Evolutionary conservation across 768 basidiomycete genomes (phyloP), one percentile per base, ranked within the genome.

Genomic region (Pholiota microspora): DNA sequence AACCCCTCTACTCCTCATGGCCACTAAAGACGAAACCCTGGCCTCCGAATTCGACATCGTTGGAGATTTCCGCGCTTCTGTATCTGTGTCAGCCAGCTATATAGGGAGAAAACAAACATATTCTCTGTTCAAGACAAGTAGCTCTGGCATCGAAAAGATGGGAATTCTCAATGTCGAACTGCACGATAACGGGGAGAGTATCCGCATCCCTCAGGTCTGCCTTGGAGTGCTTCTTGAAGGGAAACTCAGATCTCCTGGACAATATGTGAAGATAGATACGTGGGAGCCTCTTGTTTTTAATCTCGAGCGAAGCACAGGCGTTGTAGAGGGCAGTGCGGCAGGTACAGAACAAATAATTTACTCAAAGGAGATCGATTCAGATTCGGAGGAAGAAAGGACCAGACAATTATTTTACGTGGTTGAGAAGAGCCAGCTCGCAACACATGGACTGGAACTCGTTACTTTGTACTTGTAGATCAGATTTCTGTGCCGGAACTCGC

Each of bases 401-500:
- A 12, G 21, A 18, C 12, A 12, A 31, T 31, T 6, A 31, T 31
- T 6, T 12, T 31, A 31, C 12, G 29, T 31, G 29, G 29, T 31
- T 6, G 12, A 31, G 12, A 31, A 13, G 18, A 21, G 15, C 8
- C 8, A 24, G 8, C 32, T 49, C 16, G 16, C 9, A 36, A 34
- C 4, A 9, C 32, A 49, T 21, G 49, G 49, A 12, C 21, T 49
- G 32, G n/a, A 49, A 29, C 49, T 49, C 2, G 32, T 35, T n/a
- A 49, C 49, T 10, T 34, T 49, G 9, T 49, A 49, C 7, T 34
- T 49, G 18, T 49, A n/a, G n/a, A n/a, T n/a, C n/a, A n/a, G n/a
- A n/a, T n/a, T n/a, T n/a, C n/a, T n/a, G n/a, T n/a, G n/a, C n/a
- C n/a, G n/a, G n/a, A n/a, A n/a, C n/a, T n/a, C n/a, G n/a, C n/a